A percentile compares a stretch with the other conserved stretches of the same genome.
phyloP scores from a whole-genome alignment of 2,329 filamentous ascomycete species.

The Aspergillus amoenus region DNA sequence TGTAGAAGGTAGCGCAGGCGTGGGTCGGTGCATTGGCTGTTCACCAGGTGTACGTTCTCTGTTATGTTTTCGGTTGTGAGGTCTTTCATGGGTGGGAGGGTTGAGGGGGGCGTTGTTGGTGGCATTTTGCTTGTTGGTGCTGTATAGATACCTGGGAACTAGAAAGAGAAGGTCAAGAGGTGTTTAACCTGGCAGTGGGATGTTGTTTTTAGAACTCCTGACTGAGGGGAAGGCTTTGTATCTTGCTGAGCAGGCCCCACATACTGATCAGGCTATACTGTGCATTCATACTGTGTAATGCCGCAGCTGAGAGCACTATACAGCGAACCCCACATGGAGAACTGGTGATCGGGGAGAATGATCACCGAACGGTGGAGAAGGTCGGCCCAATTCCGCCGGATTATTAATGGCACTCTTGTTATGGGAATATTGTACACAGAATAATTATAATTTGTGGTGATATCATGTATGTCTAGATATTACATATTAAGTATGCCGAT shows the following conservation, averaged over 20 bases:
- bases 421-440: too few relatives aligned
- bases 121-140: constrained; percentile 21
- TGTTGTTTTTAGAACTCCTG: background rate
- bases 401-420: too few relatives aligned
- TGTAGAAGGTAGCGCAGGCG: constrained; percentile 72
- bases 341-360: too few relatives aligned
- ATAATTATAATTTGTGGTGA: too few relatives aligned
- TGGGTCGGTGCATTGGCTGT: constrained; percentile 65
- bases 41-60: constrained; percentile 71
- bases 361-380: too few relatives aligned
- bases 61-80: constrained; percentile 79
- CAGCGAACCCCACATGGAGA: too few relatives aligned
- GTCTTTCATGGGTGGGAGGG: constrained; percentile 58
- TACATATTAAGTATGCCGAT: background rate
- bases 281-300: too few relatives aligned
- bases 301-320: too few relatives aligned
- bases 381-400: too few relatives aligned
- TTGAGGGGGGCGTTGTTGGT: background rate
- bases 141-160: background rate
- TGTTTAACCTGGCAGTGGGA: background rate
- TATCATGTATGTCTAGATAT: background rate
- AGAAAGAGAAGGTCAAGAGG: background rate
- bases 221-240: too few relatives aligned
- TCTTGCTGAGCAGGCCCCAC: too few relatives aligned
- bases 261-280: too few relatives aligned